These are phyloP conservation scores for Lycium ferocissimum DNA, from an alignment of 257 asterid genomes.

Conservation along the genomic window DNA sequence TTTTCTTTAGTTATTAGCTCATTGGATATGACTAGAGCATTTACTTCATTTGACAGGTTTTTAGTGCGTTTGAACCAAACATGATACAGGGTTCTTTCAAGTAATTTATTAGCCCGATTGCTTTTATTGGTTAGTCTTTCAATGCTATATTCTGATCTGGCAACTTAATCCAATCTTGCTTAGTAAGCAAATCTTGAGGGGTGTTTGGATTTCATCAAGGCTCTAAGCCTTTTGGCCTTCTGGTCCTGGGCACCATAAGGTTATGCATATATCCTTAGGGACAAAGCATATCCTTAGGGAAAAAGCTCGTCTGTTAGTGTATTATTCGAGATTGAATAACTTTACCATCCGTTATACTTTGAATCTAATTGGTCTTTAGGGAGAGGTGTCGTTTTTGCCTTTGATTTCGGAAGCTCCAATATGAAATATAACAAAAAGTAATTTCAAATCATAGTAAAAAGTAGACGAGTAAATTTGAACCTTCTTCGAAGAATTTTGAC, in stretches of 20 bases:
- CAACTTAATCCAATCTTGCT: neutral
- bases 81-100: neutral
- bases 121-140: neutral
- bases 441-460: no score
- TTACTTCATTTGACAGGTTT: neutral
- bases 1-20: neutral
- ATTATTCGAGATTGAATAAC: no score
- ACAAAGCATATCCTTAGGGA: no score
- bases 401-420: no score
- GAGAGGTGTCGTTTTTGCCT: no score
- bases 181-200: neutral
- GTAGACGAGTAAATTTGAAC: neutral
- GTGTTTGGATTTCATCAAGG: neutral
- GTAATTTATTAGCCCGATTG: neutral
- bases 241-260: no score
- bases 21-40: constrained; percentile 15
- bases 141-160: neutral
- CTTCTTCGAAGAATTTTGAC: neutral
- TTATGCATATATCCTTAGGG: no score
- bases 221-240: no score
- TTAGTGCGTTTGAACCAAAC: constrained; percentile 38
- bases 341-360: neutral
- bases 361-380: no score
- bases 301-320: no score
- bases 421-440: no score